phyloP scores from a whole-genome alignment of 345 rosid species.

The Euphorbia peplus region DNA sequence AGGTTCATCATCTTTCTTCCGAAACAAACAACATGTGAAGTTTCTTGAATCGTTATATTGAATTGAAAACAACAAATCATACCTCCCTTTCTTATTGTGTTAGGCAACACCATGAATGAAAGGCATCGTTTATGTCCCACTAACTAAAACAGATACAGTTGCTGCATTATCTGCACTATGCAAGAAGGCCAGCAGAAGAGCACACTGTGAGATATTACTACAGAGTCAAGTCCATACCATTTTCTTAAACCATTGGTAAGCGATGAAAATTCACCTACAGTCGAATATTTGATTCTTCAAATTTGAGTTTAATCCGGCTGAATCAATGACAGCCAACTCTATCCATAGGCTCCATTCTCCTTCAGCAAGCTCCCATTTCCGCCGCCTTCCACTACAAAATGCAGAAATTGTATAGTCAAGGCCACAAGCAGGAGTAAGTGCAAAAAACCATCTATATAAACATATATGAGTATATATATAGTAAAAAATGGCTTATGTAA shows the following conservation, averaged over 20 bases:
- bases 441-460: background rate
- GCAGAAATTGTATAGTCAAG: conserved; percentile 93
- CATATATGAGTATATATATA: too few relatives aligned
- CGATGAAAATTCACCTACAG: conserved; percentile 5
- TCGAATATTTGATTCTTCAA: background rate
- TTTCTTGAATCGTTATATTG: background rate
- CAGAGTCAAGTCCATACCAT: background rate
- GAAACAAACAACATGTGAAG: background rate
- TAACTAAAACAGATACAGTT: conserved; percentile 59
- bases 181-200: conserved; percentile 99
- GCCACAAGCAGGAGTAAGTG: conserved; percentile 54
- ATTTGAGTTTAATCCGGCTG: background rate
- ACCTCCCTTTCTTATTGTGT: background rate
- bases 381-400: conserved; percentile 95
- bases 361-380: conserved; percentile 90
- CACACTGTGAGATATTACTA: conserved; percentile 66
- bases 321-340: conserved; percentile 60
- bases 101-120: conserved; percentile 86
- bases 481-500: background rate
- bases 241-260: background rate
- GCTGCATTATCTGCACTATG: conserved; percentile 74
- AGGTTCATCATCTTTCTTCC: conserved; percentile 40
- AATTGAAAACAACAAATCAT: background rate
- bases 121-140: conserved; percentile 75
- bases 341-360: conserved; percentile 86